Conservation (phyloP, 495 filamentous ascomycete genomes). For the Podospora sp. region DNA sequence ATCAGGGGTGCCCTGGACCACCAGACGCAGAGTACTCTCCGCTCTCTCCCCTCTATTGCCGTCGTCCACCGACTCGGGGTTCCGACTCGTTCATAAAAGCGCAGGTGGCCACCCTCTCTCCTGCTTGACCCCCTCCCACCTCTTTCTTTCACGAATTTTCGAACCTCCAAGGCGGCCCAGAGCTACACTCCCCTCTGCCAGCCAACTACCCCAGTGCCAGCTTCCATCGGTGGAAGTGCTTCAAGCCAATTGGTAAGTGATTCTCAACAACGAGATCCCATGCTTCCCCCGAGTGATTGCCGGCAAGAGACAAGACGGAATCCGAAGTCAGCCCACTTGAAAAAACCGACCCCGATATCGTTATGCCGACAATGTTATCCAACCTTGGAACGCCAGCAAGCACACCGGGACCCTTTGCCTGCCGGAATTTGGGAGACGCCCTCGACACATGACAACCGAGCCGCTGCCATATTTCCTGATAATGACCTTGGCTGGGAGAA, state of each 20-base stretch:
- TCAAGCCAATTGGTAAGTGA: conserved; percentile 37
- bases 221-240: conserved; percentile 23
- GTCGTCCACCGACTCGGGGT: conserved; percentile 13
- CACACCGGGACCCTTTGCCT: background rate
- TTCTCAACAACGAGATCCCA: background rate
- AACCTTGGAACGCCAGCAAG: background rate
- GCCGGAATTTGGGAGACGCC: background rate
- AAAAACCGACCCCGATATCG: background rate
- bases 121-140: conserved; percentile 17
- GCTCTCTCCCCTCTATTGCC: conserved; percentile 14
- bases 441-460: background rate
- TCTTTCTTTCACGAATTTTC: conserved; percentile 32
- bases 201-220: conserved; percentile 23
- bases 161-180: conserved; percentile 23
- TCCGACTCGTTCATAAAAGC: conserved; percentile 33
- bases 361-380: background rate
- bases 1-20: conserved; percentile 21
- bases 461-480: background rate
- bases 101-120: conserved; percentile 25
- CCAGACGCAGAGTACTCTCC: conserved; percentile 13
- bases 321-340: background rate
- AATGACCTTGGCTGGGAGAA: background rate
- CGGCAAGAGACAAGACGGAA: conserved; percentile 21
- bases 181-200: conserved; percentile 18
- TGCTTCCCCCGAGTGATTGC: background rate